phyloP scores from a whole-genome alignment of 176 grass and related monocot genomes.

The Zea luxurians region DNA sequence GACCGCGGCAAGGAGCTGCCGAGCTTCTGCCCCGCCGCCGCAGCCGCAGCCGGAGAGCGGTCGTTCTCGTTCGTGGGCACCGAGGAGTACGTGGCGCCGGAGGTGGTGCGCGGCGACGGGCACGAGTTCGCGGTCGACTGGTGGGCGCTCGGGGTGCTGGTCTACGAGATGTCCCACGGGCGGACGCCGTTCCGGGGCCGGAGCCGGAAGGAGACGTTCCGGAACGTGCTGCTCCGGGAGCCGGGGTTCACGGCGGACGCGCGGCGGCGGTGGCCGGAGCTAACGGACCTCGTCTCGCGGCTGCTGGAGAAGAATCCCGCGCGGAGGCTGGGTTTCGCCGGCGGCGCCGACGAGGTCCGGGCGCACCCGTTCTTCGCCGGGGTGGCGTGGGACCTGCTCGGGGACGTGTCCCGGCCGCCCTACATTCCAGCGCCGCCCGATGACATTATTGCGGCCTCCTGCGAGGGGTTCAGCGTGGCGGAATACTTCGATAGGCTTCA shows the following conservation, averaged over 20 bases:
- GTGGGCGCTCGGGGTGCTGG: conserved; percentile 86
- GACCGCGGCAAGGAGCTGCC: conserved; percentile 41
- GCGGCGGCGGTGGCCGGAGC: conserved; percentile 56
- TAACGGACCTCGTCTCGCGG: conserved; percentile 62
- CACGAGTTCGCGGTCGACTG: conserved; percentile 95
- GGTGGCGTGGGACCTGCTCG: conserved; percentile 72
- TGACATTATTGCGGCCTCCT: conserved; percentile 18
- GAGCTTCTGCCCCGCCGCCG: conserved; percentile 30
- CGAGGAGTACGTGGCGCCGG: conserved; percentile 96
- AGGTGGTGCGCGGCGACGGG: conserved; percentile 85
- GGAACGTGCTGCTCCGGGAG: conserved; percentile 71
- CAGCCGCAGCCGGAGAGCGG: conserved; percentile 28
- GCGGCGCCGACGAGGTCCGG: conserved; percentile 68
- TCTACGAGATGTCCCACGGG: conserved; percentile 88
- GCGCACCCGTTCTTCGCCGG: conserved; percentile 80
- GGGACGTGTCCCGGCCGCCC: conserved; percentile 74
- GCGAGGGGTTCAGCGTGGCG: conserved; percentile 52
- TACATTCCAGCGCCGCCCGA: conserved; percentile 61
- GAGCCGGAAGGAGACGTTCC: conserved; percentile 83
- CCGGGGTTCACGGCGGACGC: conserved; percentile 55
- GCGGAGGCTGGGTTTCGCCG: conserved; percentile 57
- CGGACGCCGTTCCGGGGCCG: conserved; percentile 84
- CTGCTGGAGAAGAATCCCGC: conserved; percentile 63
- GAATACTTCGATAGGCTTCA: conserved; percentile 62
- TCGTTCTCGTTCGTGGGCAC: conserved; percentile 95